Conservation (phyloP, 306 rosid genomes). For the Delonix regia region DNA sequence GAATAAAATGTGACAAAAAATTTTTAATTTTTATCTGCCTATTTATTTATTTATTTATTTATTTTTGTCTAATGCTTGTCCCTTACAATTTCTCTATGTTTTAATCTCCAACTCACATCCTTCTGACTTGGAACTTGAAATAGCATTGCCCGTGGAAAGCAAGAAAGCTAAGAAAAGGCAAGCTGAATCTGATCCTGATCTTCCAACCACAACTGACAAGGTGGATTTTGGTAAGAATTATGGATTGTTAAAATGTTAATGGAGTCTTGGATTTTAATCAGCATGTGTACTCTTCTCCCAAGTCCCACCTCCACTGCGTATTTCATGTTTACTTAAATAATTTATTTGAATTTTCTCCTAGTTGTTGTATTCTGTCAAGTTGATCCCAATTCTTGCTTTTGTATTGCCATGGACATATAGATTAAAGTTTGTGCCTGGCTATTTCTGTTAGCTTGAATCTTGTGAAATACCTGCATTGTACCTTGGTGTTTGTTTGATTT, state of each 20-base stretch:
- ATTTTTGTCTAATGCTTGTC: not conserved
- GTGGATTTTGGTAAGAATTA: slow-evolving; percentile 46
- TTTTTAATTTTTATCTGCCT: not conserved
- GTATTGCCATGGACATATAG: slow-evolving; percentile 9
- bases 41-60: not conserved
- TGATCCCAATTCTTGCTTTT: slow-evolving; percentile 13
- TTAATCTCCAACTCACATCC: slow-evolving; percentile 10
- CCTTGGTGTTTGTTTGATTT: not conserved
- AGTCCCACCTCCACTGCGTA: not conserved
- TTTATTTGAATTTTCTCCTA: not conserved
- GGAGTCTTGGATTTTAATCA: not conserved
- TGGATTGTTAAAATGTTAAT: not conserved
- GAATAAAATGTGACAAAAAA: slow-evolving; percentile 13
- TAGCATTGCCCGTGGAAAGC: slow-evolving; percentile 35
- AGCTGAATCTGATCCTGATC: slow-evolving; percentile 46
- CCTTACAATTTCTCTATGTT: slow-evolving; percentile 22
- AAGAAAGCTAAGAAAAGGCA: slow-evolving; percentile 44
- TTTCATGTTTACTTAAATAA: not conserved
- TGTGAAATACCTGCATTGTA: not conserved
- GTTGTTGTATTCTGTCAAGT: not conserved
- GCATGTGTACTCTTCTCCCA: not conserved
- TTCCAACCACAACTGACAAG: slow-evolving; percentile 32
- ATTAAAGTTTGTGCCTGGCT: not conserved
- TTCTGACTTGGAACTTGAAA: slow-evolving; percentile 8
- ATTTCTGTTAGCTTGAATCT: slow-evolving; percentile 15